Base-by-base conservation (phyloP, 805 yeast genomes). In the Cyberlindnera xylosilytica region DNA sequence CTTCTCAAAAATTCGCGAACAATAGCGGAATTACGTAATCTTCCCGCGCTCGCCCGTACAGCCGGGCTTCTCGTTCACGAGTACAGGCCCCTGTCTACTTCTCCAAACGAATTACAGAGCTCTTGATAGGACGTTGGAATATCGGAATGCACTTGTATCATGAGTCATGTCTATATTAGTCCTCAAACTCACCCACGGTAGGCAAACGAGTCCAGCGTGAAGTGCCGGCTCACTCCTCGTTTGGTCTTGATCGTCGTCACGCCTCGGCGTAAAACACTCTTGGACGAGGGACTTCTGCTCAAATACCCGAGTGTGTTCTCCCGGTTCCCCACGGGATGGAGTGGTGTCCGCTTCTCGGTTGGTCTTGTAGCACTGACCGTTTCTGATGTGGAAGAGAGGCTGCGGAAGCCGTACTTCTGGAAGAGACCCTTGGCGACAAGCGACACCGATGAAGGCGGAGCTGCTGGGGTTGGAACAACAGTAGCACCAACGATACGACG, bases 181-280 rank as follows among this genome's bases (percentile, higher is more conserved):
- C n/a, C n/a, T n/a, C n/a, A n/a, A n/a, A n/a, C 30, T 29, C 18
- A 39, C 4, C 47, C 48, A 38, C 51, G 42, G 39, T 51, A 53
- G 9, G 48, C 50, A 26, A 53, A 53, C 19, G 49, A 43, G 36
- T 53, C 58, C 20, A 53, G 46, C 13, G 52, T 50, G 7, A 44
- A 26, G 28, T 42, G 46, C 24, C 42, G 34, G 5, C 39, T 28
- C 4, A 44, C 24, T 15, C 46, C 42, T 4, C 36, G 31, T 20
- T 41, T 45, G 5, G 46, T 45, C 34, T 39, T 43, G 16, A 50
- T 32, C 3, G 36, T 33, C 4, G 37, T 22, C 5, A 33, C 41
- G 27, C 20, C 24, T 3, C 41, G 31, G 18, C 38, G 41, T 15
- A 22, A 13, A 11, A 8, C 12, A 8, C 20, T 11, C 33, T 29